These are phyloP conservation scores for Fusarium tupiense DNA, from an alignment of 2,329 filamentous ascomycete genomes.

Conservation along the genomic window DNA sequence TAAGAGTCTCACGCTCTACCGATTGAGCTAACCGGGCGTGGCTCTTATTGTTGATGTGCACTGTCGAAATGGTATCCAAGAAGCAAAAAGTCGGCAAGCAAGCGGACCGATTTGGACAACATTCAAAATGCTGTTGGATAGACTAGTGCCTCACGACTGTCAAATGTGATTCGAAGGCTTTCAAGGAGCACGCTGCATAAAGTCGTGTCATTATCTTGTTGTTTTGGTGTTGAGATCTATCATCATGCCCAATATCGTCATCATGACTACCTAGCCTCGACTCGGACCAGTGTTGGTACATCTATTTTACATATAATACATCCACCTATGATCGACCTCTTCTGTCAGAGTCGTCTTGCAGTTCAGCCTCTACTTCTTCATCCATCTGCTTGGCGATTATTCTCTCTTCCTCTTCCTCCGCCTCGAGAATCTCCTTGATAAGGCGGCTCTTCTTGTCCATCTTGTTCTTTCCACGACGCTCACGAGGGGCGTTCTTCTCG, in stretches of 20 bases:
- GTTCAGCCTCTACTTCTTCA: slow-evolving; percentile 44
- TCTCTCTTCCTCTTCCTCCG: slow-evolving; percentile 47
- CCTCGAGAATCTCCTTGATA: slow-evolving; percentile 52
- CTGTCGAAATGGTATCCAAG: not conserved
- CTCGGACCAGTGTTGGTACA: slow-evolving; percentile 27
- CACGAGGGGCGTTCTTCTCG: slow-evolving; percentile 50
- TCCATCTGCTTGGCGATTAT: slow-evolving; percentile 47
- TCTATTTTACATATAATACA: slow-evolving; percentile 35
- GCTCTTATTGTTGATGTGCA: slow-evolving; percentile 8
- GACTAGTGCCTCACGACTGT: not conserved
- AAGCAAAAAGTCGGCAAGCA: not conserved
- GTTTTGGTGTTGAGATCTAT: slow-evolving; percentile 38
- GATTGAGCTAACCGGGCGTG: slow-evolving; percentile 51
- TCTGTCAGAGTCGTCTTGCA: slow-evolving; percentile 33
- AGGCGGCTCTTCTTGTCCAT: slow-evolving; percentile 51
- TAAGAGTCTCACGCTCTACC: slow-evolving; percentile 76
- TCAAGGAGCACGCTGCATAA: not conserved
- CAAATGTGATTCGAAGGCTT: not conserved
- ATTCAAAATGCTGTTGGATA: no score
- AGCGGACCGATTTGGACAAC: no score
- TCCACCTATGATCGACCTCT: slow-evolving; percentile 4
- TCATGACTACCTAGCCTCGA: slow-evolving; percentile 14
- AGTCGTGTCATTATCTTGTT: slow-evolving; percentile 9
- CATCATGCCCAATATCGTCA: slow-evolving; percentile 18
- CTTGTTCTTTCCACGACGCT: slow-evolving; percentile 55